phyloP scores from a whole-genome alignment of 2,329 filamentous ascomycete genomes.

The Cryphonectria carpinicola region DNA sequence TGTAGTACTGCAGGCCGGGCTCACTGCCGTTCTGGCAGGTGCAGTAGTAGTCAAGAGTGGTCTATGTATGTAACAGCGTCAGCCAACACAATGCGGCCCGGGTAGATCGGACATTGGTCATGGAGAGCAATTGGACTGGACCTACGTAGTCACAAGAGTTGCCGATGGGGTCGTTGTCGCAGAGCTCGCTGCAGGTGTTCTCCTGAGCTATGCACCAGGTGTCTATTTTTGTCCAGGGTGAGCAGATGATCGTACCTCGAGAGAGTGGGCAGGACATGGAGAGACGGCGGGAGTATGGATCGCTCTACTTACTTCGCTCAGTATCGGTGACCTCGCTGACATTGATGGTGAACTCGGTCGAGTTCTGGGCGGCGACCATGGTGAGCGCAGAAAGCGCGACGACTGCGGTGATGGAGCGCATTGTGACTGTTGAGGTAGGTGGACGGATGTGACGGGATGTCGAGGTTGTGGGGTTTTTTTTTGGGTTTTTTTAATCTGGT shows the following conservation, averaged over 20 bases:
- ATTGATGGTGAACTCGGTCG: constrained; percentile 44
- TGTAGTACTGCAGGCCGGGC: constrained; percentile 58
- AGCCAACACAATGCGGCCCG: constrained; percentile 26
- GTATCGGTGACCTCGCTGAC: constrained; percentile 40
- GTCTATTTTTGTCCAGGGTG: constrained; percentile 41
- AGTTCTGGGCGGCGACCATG: constrained; percentile 50
- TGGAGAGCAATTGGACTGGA: constrained; percentile 33
- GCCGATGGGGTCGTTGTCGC: constrained; percentile 40
- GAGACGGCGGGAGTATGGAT: neutral
- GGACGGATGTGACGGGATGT: neutral
- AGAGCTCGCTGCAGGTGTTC: constrained; percentile 55
- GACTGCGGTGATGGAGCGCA: constrained; percentile 47
- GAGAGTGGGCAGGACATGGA: neutral
- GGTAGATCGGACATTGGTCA: neutral
- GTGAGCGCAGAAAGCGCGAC: constrained; percentile 50
- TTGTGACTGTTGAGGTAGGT: constrained; percentile 35
- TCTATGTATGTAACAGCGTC: constrained; percentile 35
- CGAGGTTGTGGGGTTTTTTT: too few species aligned
- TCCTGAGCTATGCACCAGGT: constrained; percentile 56
- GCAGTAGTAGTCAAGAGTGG: constrained; percentile 52
- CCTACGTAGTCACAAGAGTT: constrained; percentile 55
- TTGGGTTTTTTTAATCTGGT: neutral
- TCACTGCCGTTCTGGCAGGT: constrained; percentile 53
- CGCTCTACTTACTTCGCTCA: constrained; percentile 44
- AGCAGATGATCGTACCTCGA: constrained; percentile 22